Base-by-base conservation (phyloP, 495 filamentous ascomycete genomes). In the Niebla homalea region DNA sequence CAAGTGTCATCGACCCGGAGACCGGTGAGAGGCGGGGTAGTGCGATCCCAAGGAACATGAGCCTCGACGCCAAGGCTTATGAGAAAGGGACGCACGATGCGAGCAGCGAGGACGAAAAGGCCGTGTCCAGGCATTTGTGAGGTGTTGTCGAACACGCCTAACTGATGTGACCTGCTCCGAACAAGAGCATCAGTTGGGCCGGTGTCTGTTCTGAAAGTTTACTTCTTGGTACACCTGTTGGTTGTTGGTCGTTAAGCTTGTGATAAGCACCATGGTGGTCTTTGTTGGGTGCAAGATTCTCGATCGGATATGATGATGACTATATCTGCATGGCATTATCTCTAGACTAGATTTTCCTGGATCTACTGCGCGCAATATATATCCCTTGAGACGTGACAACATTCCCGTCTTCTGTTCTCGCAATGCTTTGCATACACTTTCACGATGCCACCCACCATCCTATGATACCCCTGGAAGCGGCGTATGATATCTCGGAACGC, bases 1-100 rank as follows among this genome's bases (percentile, higher is more conserved):
- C 64, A 6, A 70, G 68, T 43, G 54, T 72, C 2, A 48, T 73
- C 46, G 73, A 75, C 46, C 56, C 63, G 1, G 71, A 75, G 56
- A 53, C 60, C 26, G 65, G 66, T 12, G 36, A 51, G 15, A 26
- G 51, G n/a, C 19, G 37, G 15, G 40, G 43, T 7, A 51, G 52
- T 40, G 36, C 53, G 11, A 16, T 38, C 6, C 39, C 53, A 12
- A 52, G 53, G 53, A 44, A 44, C 14, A 36, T 56, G 49, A 56
- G 53, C 25, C 42, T 56, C 22, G 53, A 52, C 48, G 20, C 42
- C 23, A 37, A 32, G 21, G 38, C 52, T 1, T 48, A 48, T 36
- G 32, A 35, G 45, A 48, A 48, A 26, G 45, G 25, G 11, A 23
- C 42, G 16, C n/a, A 45, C 4, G 42, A 23, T 21, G 42, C 21